These are phyloP conservation scores for Solanum dulcamara DNA, from an alignment of 257 asterid genomes.

Conservation along the genomic window DNA sequence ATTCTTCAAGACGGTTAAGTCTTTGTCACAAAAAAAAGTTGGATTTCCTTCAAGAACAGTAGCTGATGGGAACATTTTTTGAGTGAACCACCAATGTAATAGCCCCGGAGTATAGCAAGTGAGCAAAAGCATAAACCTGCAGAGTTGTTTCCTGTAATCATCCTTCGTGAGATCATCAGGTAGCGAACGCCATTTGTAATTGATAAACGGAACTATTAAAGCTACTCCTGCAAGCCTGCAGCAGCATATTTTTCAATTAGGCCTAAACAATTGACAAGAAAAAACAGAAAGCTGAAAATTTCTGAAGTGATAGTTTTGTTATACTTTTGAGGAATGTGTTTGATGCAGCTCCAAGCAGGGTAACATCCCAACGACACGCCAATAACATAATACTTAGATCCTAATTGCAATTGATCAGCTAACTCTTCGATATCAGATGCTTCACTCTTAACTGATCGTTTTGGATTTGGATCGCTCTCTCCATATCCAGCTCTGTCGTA, in stretches of 20 bases:
- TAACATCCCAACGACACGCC: slow-evolving; percentile 81
- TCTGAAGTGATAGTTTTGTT: not conserved
- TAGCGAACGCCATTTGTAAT: slow-evolving; percentile 77
- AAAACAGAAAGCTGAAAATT: not conserved
- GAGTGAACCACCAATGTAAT: slow-evolving; percentile 84
- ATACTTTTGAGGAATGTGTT: slow-evolving; percentile 57
- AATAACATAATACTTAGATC: slow-evolving; percentile 53
- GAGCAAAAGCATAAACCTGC: slow-evolving; percentile 32
- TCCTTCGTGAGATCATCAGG: slow-evolving; percentile 52
- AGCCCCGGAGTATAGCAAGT: slow-evolving; percentile 47
- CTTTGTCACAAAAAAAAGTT: slow-evolving; percentile 51
- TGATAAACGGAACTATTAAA: slow-evolving; percentile 63
- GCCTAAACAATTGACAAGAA: not conserved
- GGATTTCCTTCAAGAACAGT: slow-evolving; percentile 68
- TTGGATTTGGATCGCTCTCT: slow-evolving; percentile 81
- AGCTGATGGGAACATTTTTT: slow-evolving; percentile 71
- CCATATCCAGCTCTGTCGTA: slow-evolving; percentile 96
- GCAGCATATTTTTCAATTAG: not conserved
- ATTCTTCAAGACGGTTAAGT: slow-evolving; percentile 58
- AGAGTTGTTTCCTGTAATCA: slow-evolving; percentile 61
- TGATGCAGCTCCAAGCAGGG: slow-evolving; percentile 78
- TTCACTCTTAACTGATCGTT: slow-evolving; percentile 61
- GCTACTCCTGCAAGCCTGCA: slow-evolving; percentile 78
- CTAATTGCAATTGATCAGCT: slow-evolving; percentile 63
- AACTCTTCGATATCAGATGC: slow-evolving; percentile 82